phyloP scores from a whole-genome alignment of 106 monocot genomes.

The Agapanthus africanus region DNA sequence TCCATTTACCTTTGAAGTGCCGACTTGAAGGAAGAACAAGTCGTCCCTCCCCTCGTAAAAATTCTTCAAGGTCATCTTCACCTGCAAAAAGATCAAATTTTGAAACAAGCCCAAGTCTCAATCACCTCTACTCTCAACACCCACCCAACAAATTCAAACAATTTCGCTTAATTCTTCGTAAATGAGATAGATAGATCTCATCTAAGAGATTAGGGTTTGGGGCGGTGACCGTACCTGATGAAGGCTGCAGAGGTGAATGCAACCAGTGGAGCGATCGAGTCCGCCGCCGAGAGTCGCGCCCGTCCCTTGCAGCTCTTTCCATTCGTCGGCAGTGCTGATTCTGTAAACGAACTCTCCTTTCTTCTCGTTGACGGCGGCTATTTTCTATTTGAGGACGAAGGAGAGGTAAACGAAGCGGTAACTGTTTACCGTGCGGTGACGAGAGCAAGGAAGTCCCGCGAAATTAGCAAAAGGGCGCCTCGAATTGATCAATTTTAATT shows the following conservation, averaged over 20 bases:
- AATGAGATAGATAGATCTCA: neutral
- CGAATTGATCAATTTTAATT: no score
- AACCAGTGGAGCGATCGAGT: slow-evolving; percentile 60
- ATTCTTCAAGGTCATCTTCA: slow-evolving; percentile 58
- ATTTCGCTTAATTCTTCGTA: neutral
- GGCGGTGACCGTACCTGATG: slow-evolving; percentile 28
- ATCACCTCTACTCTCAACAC: no score
- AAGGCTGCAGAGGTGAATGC: slow-evolving; percentile 70
- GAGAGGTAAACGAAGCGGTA: neutral
- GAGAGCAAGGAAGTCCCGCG: no score
- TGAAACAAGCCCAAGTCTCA: neutral
- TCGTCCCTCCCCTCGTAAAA: slow-evolving; percentile 52
- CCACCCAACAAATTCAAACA: neutral
- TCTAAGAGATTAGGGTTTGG: neutral
- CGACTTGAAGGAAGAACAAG: slow-evolving; percentile 64
- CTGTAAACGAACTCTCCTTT: slow-evolving; percentile 55
- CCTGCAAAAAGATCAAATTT: slow-evolving; percentile 32
- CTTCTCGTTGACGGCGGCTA: neutral
- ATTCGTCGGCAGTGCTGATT: slow-evolving; percentile 61
- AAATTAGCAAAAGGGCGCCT: no score
- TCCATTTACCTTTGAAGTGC: slow-evolving; percentile 51
- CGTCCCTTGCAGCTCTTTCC: slow-evolving; percentile 56
- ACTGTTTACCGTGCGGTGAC: neutral
- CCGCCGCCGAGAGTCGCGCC: slow-evolving; percentile 56
- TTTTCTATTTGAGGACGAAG: neutral